Evolutionary conservation across 331 rosid genomes (phyloP).

Genomic region (Cydonia oblonga): DNA sequence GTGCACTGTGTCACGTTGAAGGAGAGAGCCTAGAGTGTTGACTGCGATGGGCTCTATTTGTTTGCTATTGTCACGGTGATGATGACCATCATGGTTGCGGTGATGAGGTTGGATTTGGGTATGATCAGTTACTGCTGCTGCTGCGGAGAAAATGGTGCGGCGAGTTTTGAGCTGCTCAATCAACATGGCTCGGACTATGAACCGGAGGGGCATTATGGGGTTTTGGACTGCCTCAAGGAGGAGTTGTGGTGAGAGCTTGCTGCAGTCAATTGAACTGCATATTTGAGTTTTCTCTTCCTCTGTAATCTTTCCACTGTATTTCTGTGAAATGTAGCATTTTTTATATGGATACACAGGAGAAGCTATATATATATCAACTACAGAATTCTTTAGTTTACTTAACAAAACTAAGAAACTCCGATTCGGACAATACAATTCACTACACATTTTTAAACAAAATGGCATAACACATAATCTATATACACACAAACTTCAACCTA

Average conservation of each 20-base stretch:
- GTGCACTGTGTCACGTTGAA: slow-evolving; percentile 38
- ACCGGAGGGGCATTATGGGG: slow-evolving; percentile 65
- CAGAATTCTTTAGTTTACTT: too few relatives aligned
- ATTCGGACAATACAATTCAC: too few relatives aligned
- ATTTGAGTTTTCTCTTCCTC: slow-evolving; percentile 53
- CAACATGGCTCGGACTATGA: slow-evolving; percentile 70
- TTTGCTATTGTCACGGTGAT: background rate
- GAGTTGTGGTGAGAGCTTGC: slow-evolving; percentile 38
- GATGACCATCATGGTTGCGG: background rate
- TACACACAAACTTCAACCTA: background rate
- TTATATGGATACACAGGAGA: too few relatives aligned
- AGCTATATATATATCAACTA: too few relatives aligned
- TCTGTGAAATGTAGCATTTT: slow-evolving; percentile 21
- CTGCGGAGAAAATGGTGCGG: slow-evolving; percentile 25
- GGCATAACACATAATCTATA: background rate
- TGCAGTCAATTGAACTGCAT: slow-evolving; percentile 60
- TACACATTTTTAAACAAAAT: background rate
- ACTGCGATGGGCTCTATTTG: background rate
- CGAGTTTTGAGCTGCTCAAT: slow-evolving; percentile 78
- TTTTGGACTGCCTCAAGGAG: slow-evolving; percentile 63
- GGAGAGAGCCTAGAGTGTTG: slow-evolving; percentile 40
- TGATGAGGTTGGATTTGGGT: background rate
- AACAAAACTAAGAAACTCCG: too few relatives aligned
- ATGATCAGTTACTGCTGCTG: background rate
- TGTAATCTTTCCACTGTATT: slow-evolving; percentile 33